Evolutionary conservation across 2,329 filamentous ascomycete genomes (phyloP).

Genomic region (Torrubiella hemipterigena): DNA sequence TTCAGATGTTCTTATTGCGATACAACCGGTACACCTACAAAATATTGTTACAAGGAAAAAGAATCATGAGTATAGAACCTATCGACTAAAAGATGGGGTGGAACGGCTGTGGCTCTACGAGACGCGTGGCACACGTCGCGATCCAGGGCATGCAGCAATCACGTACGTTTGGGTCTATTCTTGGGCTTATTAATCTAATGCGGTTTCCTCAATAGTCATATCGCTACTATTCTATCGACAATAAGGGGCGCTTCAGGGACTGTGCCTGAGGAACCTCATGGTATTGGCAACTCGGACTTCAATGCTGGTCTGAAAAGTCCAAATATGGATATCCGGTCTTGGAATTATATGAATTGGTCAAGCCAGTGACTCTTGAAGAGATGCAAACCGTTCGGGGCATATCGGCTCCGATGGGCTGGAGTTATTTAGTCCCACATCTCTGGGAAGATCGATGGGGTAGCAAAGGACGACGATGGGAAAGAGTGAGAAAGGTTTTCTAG

Average conservation of each 20-base stretch:
- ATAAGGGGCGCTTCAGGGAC: slow-evolving; percentile 8
- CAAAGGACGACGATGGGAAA: slow-evolving; percentile 4
- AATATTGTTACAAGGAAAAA: slow-evolving; percentile 12
- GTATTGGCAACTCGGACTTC: slow-evolving; percentile 17
- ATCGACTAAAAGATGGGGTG: slow-evolving; percentile 11
- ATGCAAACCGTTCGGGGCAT: slow-evolving; percentile 14
- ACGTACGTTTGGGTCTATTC: not conserved
- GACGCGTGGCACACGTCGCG: slow-evolving; percentile 3
- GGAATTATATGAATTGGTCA: slow-evolving; percentile 12
- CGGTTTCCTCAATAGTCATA: not conserved
- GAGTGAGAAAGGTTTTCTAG: no score
- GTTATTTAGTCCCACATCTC: slow-evolving; percentile 10
- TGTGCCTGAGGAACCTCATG: slow-evolving; percentile 10
- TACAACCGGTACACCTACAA: slow-evolving; percentile 10
- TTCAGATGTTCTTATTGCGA: slow-evolving; percentile 13
- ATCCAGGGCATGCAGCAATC: slow-evolving; percentile 1
- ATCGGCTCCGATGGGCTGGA: slow-evolving; percentile 16
- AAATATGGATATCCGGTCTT: slow-evolving; percentile 16
- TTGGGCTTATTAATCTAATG: not conserved
- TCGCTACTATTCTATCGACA: slow-evolving; percentile 3
- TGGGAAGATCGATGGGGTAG: slow-evolving; percentile 14
- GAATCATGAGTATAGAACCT: slow-evolving; percentile 16
- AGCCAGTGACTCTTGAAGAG: slow-evolving; percentile 11
- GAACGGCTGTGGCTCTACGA: slow-evolving; percentile 16
- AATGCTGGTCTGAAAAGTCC: slow-evolving; percentile 14